Evolutionary conservation across 176 grass and related monocot genomes (phyloP), one percentile per base, ranked within the genome.

Genomic region (Echinochloa phyllopogon): DNA sequence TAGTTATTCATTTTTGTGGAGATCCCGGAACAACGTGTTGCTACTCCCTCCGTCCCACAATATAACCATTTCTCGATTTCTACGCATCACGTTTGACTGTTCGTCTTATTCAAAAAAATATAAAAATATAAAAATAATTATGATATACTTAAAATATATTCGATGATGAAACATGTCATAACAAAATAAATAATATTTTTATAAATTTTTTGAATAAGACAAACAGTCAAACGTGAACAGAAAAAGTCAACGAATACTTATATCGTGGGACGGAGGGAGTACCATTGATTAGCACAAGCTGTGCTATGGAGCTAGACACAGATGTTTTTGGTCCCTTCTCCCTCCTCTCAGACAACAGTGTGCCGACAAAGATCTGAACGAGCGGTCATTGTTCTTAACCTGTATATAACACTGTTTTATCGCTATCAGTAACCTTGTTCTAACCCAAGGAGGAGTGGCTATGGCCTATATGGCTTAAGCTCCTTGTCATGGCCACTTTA

Each of bases 401-500:
- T 62, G 24, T 48, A 59, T 80, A 8, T 33, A 5, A 15, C 47
- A 68, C 61, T 59, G 71, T 40, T 27, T 16, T 17, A 21, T 82
- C 52, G 52, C 52, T 70, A 52, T 77, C 62, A 65, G 16, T 65
- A 41, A 38, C 38, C 45, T 65, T 75, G 60, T 60, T 25, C 18
- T 11, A 64, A 74, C 57, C 58, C 57, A 39, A 49, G 40, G 9
- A 50, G 18, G 44, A 75, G 21, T 41, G 48, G 60, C n/a, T 80
- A 1, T 20, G 64, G 27, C 17, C 67, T 74, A 20, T 80, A 1
- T 20, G 64, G 27, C 17, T 80, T 74, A 20, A 52, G 45, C 24
- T 59, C 73, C 49, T 55, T 66, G 77, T 45, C 80, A 11, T 23
- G 36, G 37, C n/a, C 65, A 88, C n/a, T 25, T 72, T 49, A 17